Percentiles rank a stretch among this genome's conserved stretches.
Conservation (phyloP, 192 early-diverging fungal genomes). For the Gorgonomyces haynaldii region DNA sequence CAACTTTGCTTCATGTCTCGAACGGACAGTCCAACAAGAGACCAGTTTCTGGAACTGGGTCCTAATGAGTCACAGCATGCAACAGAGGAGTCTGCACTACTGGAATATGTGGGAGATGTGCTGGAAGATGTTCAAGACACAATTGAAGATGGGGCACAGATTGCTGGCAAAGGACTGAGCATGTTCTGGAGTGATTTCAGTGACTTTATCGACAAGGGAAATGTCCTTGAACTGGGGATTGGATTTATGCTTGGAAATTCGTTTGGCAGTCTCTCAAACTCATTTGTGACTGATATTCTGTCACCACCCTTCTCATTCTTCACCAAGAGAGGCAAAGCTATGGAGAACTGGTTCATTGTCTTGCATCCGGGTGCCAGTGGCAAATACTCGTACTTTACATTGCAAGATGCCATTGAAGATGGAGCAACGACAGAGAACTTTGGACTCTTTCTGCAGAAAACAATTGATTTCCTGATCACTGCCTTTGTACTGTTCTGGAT, state of each 20-base stretch:
- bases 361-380: background rate
- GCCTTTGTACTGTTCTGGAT: background rate
- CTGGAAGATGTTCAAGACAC: background rate
- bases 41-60: too few species aligned
- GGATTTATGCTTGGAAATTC: background rate
- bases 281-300: background rate
- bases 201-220: background rate
- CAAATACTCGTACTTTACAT: background rate
- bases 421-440: background rate
- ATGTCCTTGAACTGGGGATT: background rate
- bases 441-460: background rate
- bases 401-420: background rate
- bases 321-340: background rate
- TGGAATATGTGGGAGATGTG: background rate
- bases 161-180: background rate
- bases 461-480: background rate
- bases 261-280: background rate
- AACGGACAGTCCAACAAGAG: too few species aligned
- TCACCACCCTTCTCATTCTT: background rate
- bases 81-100: background rate
- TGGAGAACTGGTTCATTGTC: background rate
- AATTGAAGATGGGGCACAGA: background rate
- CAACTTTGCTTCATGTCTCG: too few species aligned
- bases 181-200: background rate
- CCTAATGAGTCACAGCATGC: too few species aligned